Evolutionary conservation across 83 land plant genomes (phyloP).

Genomic region (Thuja plicata): DNA sequence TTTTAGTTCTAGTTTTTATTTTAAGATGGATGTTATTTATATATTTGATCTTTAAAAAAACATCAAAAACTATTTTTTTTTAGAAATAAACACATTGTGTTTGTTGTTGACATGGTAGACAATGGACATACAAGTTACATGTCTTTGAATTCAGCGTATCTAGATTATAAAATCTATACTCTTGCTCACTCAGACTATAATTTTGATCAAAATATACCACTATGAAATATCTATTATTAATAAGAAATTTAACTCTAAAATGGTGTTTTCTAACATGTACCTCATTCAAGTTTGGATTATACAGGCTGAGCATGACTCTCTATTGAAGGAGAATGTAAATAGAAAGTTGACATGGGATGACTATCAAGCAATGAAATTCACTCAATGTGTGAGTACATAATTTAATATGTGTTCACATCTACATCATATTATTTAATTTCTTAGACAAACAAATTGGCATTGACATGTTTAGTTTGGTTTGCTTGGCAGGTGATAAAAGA

Average conservation of each 20-base stretch:
- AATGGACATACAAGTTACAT: too few relatives aligned
- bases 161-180: too few relatives aligned
- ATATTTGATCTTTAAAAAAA: too few relatives aligned
- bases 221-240: background rate
- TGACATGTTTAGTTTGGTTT: background rate
- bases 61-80: too few relatives aligned
- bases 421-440: background rate
- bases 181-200: too few relatives aligned
- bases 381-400: background rate
- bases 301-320: background rate
- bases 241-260: background rate
- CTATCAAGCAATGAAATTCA: slow-evolving; percentile 6
- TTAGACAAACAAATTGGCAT: background rate
- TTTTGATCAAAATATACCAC: too few relatives aligned
- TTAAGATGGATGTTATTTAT: too few relatives aligned
- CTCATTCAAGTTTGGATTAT: background rate
- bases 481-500: background rate
- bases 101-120: too few relatives aligned
- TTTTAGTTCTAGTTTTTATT: too few relatives aligned
- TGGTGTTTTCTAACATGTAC: background rate
- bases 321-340: background rate
- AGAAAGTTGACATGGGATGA: background rate
- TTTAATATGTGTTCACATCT: background rate
- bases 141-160: too few relatives aligned
- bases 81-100: too few relatives aligned